phyloP scores from a whole-genome alignment of 2,329 filamentous ascomycete species.

The Rhexocercosporidium sp. region DNA sequence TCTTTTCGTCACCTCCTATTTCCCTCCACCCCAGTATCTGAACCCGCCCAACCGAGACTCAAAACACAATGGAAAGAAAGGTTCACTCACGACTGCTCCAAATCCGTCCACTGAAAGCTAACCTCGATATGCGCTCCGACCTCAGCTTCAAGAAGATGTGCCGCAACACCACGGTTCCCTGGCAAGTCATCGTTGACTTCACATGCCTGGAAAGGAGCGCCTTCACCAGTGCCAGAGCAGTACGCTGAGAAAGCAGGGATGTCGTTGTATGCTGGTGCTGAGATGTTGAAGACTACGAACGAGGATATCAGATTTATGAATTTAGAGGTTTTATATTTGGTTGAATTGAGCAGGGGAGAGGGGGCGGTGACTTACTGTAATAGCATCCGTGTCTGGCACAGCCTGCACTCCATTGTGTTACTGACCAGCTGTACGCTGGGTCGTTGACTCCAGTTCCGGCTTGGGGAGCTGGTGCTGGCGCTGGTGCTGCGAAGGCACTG shows the following conservation, averaged over 20 bases:
- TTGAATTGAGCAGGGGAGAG: too few relatives aligned
- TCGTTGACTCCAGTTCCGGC: constrained; percentile 9
- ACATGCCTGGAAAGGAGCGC: constrained; percentile 15
- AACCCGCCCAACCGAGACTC: too few relatives aligned
- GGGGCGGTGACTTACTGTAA: constrained; percentile 16
- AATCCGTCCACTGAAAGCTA: constrained; percentile 13
- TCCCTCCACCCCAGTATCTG: too few relatives aligned
- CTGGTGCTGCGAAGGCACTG: constrained; percentile 15
- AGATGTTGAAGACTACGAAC: constrained; percentile 23
- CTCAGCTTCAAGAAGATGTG: constrained; percentile 17
- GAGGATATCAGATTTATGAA: background rate
- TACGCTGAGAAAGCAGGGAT: constrained; percentile 24
- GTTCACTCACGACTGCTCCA: background rate
- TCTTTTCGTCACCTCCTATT: background rate
- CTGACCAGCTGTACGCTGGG: constrained; percentile 17
- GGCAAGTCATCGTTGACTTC: constrained; percentile 9
- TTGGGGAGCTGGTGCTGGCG: constrained; percentile 8
- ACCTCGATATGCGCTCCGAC: constrained; percentile 26
- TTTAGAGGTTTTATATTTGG: background rate
- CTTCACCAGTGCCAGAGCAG: constrained; percentile 16
- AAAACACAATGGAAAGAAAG: too few relatives aligned
- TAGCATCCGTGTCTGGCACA: constrained; percentile 15
- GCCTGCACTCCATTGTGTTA: constrained; percentile 24
- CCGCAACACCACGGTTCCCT: constrained; percentile 20
- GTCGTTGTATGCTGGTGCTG: constrained; percentile 11